Base-by-base conservation (phyloP, 192 early-diverging fungal species). In the Funneliformis geosporum region DNA sequence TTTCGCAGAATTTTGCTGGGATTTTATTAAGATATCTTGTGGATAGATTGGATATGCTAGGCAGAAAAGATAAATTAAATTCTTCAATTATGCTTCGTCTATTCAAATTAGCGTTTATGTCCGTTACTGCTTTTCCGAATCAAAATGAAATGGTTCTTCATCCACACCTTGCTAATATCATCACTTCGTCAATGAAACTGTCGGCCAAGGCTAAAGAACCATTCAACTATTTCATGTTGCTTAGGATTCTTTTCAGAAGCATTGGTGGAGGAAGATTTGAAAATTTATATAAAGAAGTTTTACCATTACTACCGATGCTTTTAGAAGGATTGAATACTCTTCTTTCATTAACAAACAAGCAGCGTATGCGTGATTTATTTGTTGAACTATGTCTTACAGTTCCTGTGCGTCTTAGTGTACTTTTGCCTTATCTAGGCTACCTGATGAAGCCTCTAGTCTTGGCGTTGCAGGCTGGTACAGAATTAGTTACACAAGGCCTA, bases 211-310 rank as follows among this genome's bases (percentile, higher is more conserved):
- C 98, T 0, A 93, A 94, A 78, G 88, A 94, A 40, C 95, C 97
- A 3, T 85, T 92, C 60, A 95, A 97, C 85, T 99, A 98, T 85
- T 99, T 99, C 85, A 76, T 95, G 73, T 86, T 99, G 1, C 83
- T 99, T 28, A 93, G 96, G 11, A 89, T 92, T 2, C 87, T 99
- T 9, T 99, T 99, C 86, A 90, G 97, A 38, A 95, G 95, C 80
- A 99, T 99, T 79, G 97, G 96, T 44, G 97, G 97, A 38, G 98
- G 97, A 4, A 91, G 95, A 40, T 99, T 97, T 84, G 97, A 99
- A 83, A 76, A 92, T 50, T 88, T 99, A 14, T 98, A 99, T 85
- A 94, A 97, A 81, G 97, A 98, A 83, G 96, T 99, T 8, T 89
- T 95, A 42, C 97, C 98, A 1, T 83, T 99, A 61, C 84, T 99